Percentiles rank a stretch among this genome's conserved stretches.
Evolutionary conservation across 306 rosid genomes (phyloP).

Genomic region (Cucurbita pepo): DNA sequence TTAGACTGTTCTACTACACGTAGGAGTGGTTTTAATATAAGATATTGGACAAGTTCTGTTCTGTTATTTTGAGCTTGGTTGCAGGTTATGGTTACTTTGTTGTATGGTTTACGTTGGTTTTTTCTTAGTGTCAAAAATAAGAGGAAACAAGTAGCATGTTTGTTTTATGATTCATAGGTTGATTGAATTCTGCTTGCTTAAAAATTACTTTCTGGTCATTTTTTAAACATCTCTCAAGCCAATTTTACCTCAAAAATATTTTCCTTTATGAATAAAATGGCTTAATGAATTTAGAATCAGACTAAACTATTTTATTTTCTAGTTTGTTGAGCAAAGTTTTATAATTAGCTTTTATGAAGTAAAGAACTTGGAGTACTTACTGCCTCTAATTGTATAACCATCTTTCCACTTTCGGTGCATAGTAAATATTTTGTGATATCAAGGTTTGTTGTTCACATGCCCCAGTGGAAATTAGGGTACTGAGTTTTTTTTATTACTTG

Average conservation of each 20-base stretch:
- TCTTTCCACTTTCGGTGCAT: neutral
- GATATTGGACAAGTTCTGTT: no score
- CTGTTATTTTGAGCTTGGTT: no score
- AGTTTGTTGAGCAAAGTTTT: neutral
- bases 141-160: neutral
- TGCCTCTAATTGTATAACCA: neutral
- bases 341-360: neutral
- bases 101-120: neutral
- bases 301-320: neutral
- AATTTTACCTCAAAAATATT: neutral
- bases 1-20: no score
- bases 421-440: no score
- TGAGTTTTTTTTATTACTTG: no score
- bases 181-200: neutral
- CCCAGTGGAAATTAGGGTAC: no score
- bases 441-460: no score
- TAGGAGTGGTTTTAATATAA: no score
- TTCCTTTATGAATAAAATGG: neutral
- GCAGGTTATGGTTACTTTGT: neutral
- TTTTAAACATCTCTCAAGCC: neutral
- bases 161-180: neutral
- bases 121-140: neutral
- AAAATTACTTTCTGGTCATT: neutral
- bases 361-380: neutral
- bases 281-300: neutral